A percentile compares a stretch with the other conserved stretches of the same genome.
Conservation (phyloP, 805 yeast species). For the Kodamaea laetipori region DNA sequence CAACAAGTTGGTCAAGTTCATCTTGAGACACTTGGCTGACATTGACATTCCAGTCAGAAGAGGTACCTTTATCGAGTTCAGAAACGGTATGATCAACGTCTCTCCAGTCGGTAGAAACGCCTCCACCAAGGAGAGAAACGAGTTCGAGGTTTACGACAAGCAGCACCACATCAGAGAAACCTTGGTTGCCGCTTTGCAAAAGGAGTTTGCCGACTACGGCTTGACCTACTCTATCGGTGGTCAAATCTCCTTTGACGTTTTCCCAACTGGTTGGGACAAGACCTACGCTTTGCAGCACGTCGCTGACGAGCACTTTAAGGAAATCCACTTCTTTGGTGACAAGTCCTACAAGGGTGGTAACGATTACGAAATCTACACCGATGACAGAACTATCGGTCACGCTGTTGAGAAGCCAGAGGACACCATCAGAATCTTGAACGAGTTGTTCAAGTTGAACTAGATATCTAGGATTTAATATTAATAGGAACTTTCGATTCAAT, state of each 20-base stretch:
- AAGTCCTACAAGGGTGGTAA: constrained; percentile 97
- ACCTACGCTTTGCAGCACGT: constrained; percentile 96
- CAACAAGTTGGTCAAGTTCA: constrained; percentile 83
- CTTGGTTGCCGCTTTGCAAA: constrained; percentile 82
- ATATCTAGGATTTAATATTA: constrained; percentile 2
- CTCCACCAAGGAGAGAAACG: constrained; percentile 88
- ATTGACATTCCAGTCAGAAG: constrained; percentile 94
- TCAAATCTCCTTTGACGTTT: constrained; percentile 97
- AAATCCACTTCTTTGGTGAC: constrained; percentile 98
- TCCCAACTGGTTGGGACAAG: constrained; percentile 99
- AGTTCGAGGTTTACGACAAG: constrained; percentile 83
- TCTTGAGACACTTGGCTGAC: constrained; percentile 79
- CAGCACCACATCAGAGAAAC: constrained; percentile 78
- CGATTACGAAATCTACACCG: constrained; percentile 94
- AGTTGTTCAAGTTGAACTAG: constrained; percentile 60
- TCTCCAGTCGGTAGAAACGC: constrained; percentile 99
- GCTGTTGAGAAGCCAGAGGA: constrained; percentile 88
- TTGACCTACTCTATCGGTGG: constrained; percentile 99
- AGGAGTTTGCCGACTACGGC: constrained; percentile 78
- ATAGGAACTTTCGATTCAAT: too few species aligned
- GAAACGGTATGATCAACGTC: constrained; percentile 99
- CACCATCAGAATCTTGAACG: constrained; percentile 82
- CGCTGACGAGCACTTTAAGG: constrained; percentile 76
- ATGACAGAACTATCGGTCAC: constrained; percentile 93
- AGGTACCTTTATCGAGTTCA: constrained; percentile 98